A percentile compares a stretch with the other conserved stretches of the same genome.
Evolutionary conservation across 192 early-diverging fungal species (phyloP).

Genomic region (Coemansia sp.): DNA sequence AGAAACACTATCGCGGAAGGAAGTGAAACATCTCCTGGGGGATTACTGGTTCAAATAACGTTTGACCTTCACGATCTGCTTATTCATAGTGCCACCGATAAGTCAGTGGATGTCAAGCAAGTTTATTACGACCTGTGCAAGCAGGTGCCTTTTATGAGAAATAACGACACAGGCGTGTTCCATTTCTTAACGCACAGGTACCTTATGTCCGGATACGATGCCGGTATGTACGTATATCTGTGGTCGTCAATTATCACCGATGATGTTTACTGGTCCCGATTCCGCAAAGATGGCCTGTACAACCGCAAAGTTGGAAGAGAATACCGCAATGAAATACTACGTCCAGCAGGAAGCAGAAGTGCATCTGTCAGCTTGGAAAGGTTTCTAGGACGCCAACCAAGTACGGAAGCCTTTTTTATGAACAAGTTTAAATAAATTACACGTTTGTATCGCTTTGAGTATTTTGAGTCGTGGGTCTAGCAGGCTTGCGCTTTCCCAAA

Average conservation of each 20-base stretch:
- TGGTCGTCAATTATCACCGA: conserved; percentile 69
- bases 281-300: conserved; percentile 55
- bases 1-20: too few relatives aligned
- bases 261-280: conserved; percentile 70
- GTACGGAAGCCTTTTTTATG: conserved; percentile 4
- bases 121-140: conserved; percentile 47
- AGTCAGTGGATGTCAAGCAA: conserved; percentile 34
- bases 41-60: conserved; percentile 59
- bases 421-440: not conserved
- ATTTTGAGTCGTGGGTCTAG: not conserved
- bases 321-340: conserved; percentile 67
- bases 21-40: not conserved
- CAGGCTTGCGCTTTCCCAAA: conserved; percentile 2
- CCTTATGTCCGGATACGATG: conserved; percentile 63
- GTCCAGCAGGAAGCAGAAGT: conserved; percentile 58
- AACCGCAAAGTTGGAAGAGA: conserved; percentile 57
- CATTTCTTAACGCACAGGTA: conserved; percentile 45
- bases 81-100: conserved; percentile 57
- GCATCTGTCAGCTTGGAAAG: conserved; percentile 60
- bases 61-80: conserved; percentile 62
- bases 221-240: conserved; percentile 64
- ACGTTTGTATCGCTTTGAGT: not conserved
- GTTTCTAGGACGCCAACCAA: conserved; percentile 73
- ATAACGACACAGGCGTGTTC: conserved; percentile 23
- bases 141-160: conserved; percentile 35